Evolutionary conservation across 225 moss, liverwort and hornwort species (phyloP).

Genomic region (Straminergon stramineum): DNA sequence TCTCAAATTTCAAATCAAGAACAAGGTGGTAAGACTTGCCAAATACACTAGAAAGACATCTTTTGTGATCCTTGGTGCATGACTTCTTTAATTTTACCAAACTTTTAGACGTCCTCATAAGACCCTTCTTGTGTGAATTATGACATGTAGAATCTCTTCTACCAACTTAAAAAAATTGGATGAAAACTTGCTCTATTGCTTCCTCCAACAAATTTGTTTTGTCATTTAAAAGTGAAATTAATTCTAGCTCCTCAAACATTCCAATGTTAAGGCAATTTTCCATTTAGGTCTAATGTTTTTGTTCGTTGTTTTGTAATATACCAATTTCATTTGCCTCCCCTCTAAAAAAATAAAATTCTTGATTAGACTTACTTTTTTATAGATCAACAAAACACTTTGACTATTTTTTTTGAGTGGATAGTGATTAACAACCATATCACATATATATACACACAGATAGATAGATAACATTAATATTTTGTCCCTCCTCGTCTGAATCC

Average conservation of each 20-base stretch:
- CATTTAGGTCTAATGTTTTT: accelerated
- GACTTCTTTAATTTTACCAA: not conserved
- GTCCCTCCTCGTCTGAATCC: no score
- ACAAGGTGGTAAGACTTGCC: not conserved
- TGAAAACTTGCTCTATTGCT: not conserved
- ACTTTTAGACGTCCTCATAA: not conserved
- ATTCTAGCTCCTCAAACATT: not conserved
- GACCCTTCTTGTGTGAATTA: not conserved
- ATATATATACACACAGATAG: no score
- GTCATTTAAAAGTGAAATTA: not conserved
- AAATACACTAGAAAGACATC: not conserved
- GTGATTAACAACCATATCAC: no score
- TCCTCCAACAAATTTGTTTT: not conserved
- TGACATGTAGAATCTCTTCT: not conserved
- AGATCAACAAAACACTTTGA: not conserved
- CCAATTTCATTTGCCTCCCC: accelerated
- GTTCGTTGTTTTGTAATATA: not conserved
- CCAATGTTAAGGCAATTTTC: accelerated
- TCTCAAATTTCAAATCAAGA: not conserved
- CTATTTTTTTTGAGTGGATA: no score
- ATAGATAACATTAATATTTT: no score
- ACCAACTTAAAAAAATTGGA: not conserved
- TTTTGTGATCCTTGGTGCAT: not conserved
- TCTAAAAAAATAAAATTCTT: not conserved
- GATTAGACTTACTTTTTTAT: no score